These are phyloP conservation scores for Tympanopsis confertula DNA, from an alignment of 2,329 filamentous ascomycete genomes.

Conservation along the genomic window DNA sequence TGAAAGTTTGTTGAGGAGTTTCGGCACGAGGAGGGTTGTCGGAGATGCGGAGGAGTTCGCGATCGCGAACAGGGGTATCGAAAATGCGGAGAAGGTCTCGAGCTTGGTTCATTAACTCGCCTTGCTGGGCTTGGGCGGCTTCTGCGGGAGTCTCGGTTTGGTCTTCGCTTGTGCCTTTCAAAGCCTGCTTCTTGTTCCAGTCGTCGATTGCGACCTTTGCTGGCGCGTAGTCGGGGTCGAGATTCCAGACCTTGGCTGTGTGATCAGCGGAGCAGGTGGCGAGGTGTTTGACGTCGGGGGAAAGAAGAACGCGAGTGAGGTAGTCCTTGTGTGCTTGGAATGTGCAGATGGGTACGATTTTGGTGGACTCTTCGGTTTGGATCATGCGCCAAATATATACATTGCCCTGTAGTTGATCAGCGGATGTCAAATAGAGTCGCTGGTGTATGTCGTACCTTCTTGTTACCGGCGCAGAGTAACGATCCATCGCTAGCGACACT, in stretches of 20 bases:
- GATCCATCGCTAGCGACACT: conserved; percentile 92
- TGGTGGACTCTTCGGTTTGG: conserved; percentile 70
- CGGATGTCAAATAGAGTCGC: not conserved
- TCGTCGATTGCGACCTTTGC: not conserved
- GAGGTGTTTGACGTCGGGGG: conserved; percentile 85
- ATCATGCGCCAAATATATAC: conserved; percentile 95
- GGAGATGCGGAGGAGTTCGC: too few species aligned
- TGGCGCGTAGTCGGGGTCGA: conserved; percentile 31
- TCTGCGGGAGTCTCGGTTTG: not conserved
- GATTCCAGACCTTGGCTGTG: conserved; percentile 90
- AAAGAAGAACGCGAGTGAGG: conserved; percentile 82
- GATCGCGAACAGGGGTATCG: too few species aligned
- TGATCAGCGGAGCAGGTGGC: conserved; percentile 91
- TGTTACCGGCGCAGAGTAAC: conserved; percentile 86
- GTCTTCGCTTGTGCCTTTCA: not conserved
- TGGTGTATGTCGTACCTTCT: conserved; percentile 44
- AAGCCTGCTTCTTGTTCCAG: not conserved
- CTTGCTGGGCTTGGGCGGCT: too few species aligned
- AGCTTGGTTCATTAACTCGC: too few species aligned
- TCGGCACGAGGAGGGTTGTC: not conserved
- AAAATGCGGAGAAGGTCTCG: too few species aligned
- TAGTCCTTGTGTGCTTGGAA: conserved; percentile 88
- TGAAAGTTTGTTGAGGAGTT: not conserved
- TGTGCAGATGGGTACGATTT: conserved; percentile 74
- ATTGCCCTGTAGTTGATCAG: conserved; percentile 53